Conservation (phyloP, 2,329 filamentous ascomycete genomes). For the Blastomyces silverae region DNA sequence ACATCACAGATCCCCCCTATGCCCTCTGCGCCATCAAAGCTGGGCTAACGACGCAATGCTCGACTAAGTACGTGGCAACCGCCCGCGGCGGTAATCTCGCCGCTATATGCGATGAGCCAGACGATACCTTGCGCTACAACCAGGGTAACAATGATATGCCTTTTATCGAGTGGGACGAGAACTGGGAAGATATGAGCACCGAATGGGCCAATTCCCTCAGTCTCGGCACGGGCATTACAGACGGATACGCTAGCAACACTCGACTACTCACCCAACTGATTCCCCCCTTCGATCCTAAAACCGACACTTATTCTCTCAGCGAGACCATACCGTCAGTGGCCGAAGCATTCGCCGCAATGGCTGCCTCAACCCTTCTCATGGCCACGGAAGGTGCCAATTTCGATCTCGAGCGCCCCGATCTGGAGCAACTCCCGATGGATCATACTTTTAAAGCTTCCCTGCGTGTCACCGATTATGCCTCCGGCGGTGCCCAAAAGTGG, state of each 20-base stretch:
- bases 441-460: slow-evolving; percentile 56
- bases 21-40: slow-evolving; percentile 62
- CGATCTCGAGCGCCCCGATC: slow-evolving; percentile 44
- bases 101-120: slow-evolving; percentile 55
- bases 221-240: slow-evolving; percentile 50
- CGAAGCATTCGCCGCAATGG: slow-evolving; percentile 65
- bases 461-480: slow-evolving; percentile 62
- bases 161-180: slow-evolving; percentile 29
- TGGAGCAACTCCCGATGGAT: slow-evolving; percentile 15
- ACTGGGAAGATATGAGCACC: slow-evolving; percentile 52
- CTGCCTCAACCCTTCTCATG: slow-evolving; percentile 59
- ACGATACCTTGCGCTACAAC: slow-evolving; percentile 52
- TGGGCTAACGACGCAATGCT: slow-evolving; percentile 58
- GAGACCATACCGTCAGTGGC: slow-evolving; percentile 58
- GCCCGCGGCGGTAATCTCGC: slow-evolving; percentile 53
- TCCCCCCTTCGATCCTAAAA: slow-evolving; percentile 32
- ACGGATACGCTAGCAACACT: slow-evolving; percentile 54
- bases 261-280: slow-evolving; percentile 54
- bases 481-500: slow-evolving; percentile 55
- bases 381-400: slow-evolving; percentile 56
- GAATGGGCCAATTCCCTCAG: slow-evolving; percentile 53
- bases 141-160: slow-evolving; percentile 34
- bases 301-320: slow-evolving; percentile 38
- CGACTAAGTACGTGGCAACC: slow-evolving; percentile 52
- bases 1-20: slow-evolving; percentile 44